Evolutionary conservation across 768 basidiomycete species (phyloP), one percentile per base, ranked within the genome.

Genomic region (Rhodosporidiobolus odoratus): DNA sequence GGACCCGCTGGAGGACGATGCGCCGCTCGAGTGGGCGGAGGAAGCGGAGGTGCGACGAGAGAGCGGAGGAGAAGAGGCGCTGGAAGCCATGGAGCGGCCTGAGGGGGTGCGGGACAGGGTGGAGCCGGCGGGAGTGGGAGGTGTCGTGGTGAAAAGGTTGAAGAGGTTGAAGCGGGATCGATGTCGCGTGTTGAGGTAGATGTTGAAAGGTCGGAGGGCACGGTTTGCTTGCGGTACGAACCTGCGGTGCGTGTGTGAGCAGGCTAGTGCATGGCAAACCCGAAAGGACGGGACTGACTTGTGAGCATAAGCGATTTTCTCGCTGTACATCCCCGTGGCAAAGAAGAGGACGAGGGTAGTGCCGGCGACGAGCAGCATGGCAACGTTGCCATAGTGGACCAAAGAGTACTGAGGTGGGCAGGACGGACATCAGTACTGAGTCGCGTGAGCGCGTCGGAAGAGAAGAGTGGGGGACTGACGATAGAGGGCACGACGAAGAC

Each of bases 161-260:
- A 75, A 37, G 43, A 74, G 60, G 47, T 74, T 50, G 41, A 68
- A 67, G 23, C 90, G 81, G 0, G 91, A 86, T 3, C 87, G 88
- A 74, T 87, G 86, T 50, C 93, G 89, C 76, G 95, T 90, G 81
- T 99, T 99, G 75, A 99, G 84, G 77, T 91, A 91, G 88, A 99
- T 94, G 80, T 99, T 99, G 79, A 97, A 89, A 27, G 88, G 89
- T 25, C 95, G 86, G 21, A 99, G 83, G 0, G 93, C 87, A 56
- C 88, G 86, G 80, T 98, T 99, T 13, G 94, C 92, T 75, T 97
- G 94, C 2, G 92, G 92, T 35, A 98, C 91, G 77, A 97, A 99
- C 82, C 95, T 97, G 78, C 35, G 50, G 13, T 50, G 12, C 2
- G 38, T 32, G 12, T 38, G 65, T 34, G 47, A 37, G 56, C 52